Percentiles rank a stretch among this genome's conserved stretches.
Conservation (phyloP, 805 yeast genomes). For the Candida krabiensis region DNA sequence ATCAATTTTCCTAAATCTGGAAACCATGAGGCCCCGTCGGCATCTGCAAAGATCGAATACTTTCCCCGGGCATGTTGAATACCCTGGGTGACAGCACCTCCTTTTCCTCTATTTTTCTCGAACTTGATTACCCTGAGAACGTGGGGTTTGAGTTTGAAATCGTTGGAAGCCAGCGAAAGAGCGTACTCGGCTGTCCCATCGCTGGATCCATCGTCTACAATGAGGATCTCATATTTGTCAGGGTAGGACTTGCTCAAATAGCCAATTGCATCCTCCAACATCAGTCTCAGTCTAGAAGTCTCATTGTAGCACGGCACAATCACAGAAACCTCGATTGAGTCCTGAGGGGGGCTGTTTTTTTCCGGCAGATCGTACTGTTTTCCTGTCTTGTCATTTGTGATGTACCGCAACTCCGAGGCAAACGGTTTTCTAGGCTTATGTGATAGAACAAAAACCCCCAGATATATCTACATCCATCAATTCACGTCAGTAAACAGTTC, state of each 20-base stretch:
- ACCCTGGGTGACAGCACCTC: conserved; percentile 97
- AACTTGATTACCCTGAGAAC: conserved; percentile 70
- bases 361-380: conserved; percentile 34
- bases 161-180: conserved; percentile 54
- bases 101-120: conserved; percentile 83
- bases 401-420: conserved; percentile 52
- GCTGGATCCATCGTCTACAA: conserved; percentile 89
- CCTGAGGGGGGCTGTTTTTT: conserved; percentile 33
- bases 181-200: conserved; percentile 81
- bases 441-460: conserved; percentile 47
- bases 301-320: conserved; percentile 96
- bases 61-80: conserved; percentile 71
- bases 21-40: conserved; percentile 93
- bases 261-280: conserved; percentile 69
- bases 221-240: conserved; percentile 66
- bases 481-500: not conserved
- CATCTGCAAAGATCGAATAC: conserved; percentile 87
- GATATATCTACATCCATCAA: conserved; percentile 33
- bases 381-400: conserved; percentile 43
- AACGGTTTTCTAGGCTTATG: conserved; percentile 62
- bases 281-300: conserved; percentile 61
- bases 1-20: conserved; percentile 60
- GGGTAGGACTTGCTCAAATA: conserved; percentile 40
- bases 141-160: conserved; percentile 52
- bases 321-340: conserved; percentile 60